phyloP scores from a whole-genome alignment of 495 filamentous ascomycete species.

The Terfezia claveryi region DNA sequence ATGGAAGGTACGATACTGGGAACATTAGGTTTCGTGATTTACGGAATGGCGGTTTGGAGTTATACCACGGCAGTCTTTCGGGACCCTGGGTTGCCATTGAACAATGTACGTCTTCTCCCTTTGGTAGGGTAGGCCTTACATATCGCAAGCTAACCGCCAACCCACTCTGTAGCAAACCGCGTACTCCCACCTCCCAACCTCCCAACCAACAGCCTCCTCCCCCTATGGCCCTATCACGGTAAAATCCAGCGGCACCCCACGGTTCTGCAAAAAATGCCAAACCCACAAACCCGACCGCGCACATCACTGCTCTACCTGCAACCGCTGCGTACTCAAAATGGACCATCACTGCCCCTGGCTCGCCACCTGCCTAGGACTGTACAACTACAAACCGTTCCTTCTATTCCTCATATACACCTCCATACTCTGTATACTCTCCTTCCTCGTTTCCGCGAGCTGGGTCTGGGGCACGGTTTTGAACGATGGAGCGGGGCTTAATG shows the following conservation, averaged over 20 bases:
- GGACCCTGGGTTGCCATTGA: slow-evolving; percentile 48
- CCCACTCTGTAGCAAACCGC: slow-evolving; percentile 35
- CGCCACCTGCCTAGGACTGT: slow-evolving; percentile 79
- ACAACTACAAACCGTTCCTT: slow-evolving; percentile 88
- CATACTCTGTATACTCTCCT: slow-evolving; percentile 65
- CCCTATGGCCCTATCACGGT: slow-evolving; percentile 48
- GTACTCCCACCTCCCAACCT: slow-evolving; percentile 42
- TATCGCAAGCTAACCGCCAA: slow-evolving; percentile 29
- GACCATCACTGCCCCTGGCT: slow-evolving; percentile 98
- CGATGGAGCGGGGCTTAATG: slow-evolving; percentile 18
- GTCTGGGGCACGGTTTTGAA: slow-evolving; percentile 55
- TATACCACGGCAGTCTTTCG: slow-evolving; percentile 89
- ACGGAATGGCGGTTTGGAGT: slow-evolving; percentile 57
- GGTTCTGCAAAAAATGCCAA: slow-evolving; percentile 96
- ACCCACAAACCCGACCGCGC: slow-evolving; percentile 82
- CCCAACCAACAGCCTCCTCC: slow-evolving; percentile 36
- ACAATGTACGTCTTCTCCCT: slow-evolving; percentile 25
- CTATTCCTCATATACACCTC: slow-evolving; percentile 84
- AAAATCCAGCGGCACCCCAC: slow-evolving; percentile 60
- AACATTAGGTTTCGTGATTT: slow-evolving; percentile 45
- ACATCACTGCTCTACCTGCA: slow-evolving; percentile 88
- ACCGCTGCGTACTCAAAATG: slow-evolving; percentile 91
- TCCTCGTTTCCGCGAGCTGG: slow-evolving; percentile 48
- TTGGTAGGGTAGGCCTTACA: slow-evolving; percentile 30
- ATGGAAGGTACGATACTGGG: slow-evolving; percentile 25